Base-by-base conservation (phyloP, 129 eudicot species). In the Apium graveolens region DNA sequence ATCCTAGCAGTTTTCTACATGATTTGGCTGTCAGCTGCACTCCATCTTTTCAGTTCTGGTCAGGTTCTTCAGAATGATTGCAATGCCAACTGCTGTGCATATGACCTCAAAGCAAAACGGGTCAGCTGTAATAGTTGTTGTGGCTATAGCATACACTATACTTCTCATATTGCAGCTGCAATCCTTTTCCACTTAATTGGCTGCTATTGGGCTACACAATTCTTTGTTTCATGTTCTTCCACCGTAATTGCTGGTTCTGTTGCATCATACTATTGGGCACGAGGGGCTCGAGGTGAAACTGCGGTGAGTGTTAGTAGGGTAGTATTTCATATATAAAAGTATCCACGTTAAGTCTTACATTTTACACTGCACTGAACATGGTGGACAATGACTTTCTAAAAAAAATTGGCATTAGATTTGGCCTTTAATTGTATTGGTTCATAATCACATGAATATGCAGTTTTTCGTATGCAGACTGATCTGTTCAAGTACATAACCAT, bases 191-290 rank as follows among this genome's bases (percentile, higher is more conserved):
- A 93, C 79, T 75, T 95, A 34, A 84, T 95, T 7, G 98, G 98
- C 76, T 85, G 91, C 82, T 93, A 88, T 78, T 93, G 98, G 98
- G 97, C 91, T 51, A 93, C 98, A n/a, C 90, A 89, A 43, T 93
- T 93, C 41, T 85, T 89, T 34, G 83, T 79, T 68, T 97, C 91
- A 27, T 88, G 91, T 80, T 95, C 98, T 70, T 91, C 98, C 46
- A 95, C 98, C 4, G 96, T 90, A 11, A 84, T 95, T 62, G 97
- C 98, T 0, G 98, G 98, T 17, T 91, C 97, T 55, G 98, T 95
- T 78, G 98, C 98, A 86, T 93, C 98, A 29, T 90, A 93, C 80
- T 93, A 93, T 83, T 93, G 98, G 97, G 91, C 92, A 77, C 93
- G 87, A 2, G 94, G 90, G 93, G 91, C 92, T 77, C 96, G 86